Percentiles rank a stretch among this genome's conserved stretches.
phyloP scores from a whole-genome alignment of 2,329 filamentous ascomycete genomes.

The Calonectria pseudoturangicola region DNA sequence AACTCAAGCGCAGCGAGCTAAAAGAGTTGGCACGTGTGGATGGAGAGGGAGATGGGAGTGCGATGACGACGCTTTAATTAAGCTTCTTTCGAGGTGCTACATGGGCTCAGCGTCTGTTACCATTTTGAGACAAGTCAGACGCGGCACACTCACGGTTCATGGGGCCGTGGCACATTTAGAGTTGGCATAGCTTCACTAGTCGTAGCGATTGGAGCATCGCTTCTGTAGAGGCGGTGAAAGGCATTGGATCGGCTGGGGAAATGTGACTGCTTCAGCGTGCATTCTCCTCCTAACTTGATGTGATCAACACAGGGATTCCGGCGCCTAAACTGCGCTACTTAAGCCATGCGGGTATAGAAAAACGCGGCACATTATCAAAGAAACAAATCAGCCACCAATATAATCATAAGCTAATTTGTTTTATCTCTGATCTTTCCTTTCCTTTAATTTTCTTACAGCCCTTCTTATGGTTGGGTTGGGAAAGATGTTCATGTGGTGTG shows the following conservation, averaged over 20 bases:
- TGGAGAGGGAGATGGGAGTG: background rate
- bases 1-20: background rate
- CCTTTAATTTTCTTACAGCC: no score
- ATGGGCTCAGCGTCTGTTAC: conserved; percentile 15
- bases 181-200: background rate
- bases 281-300: background rate
- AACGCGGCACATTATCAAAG: no score
- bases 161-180: conserved; percentile 5
- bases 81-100: conserved; percentile 19
- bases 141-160: background rate
- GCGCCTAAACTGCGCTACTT: no score
- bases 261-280: background rate
- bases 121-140: conserved; percentile 18
- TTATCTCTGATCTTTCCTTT: no score
- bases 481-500: no score
- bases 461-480: no score
- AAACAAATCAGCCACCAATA: no score
- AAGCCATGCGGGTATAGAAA: no score
- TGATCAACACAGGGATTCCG: background rate
- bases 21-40: background rate
- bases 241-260: background rate
- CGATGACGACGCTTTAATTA: conserved; percentile 5
- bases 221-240: background rate
- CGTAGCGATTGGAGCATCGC: background rate
- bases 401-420: no score